A percentile compares a stretch with the other conserved stretches of the same genome.
Evolutionary conservation across 805 yeast genomes (phyloP).

Genomic region (Barnettozyma sucrosica): DNA sequence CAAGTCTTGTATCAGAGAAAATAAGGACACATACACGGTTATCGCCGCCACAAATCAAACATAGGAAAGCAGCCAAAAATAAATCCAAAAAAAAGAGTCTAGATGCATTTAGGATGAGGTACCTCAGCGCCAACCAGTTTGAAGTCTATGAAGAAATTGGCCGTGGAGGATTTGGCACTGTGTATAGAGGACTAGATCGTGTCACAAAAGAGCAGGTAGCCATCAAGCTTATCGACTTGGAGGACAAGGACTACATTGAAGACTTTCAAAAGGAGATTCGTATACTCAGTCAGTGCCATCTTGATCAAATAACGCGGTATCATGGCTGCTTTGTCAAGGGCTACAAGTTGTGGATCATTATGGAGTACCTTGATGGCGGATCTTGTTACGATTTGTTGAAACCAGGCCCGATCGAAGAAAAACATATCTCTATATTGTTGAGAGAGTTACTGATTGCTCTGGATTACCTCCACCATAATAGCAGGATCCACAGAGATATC

Average conservation of each 20-base stretch:
- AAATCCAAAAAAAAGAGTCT: too few species aligned
- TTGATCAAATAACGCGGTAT: conserved; percentile 82
- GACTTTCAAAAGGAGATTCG: conserved; percentile 91
- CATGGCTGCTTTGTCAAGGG: conserved; percentile 84
- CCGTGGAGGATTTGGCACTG: conserved; percentile 94
- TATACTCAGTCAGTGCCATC: conserved; percentile 72
- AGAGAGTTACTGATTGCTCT: conserved; percentile 76
- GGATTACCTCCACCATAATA: conserved; percentile 63
- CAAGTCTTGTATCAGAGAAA: too few species aligned
- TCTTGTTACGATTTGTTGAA: conserved; percentile 67
- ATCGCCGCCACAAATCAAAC: not conserved
- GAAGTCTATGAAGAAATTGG: conserved; percentile 79
- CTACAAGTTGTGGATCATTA: conserved; percentile 92
- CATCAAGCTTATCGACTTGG: conserved; percentile 85
- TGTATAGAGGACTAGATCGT: conserved; percentile 74
- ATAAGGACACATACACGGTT: not conserved
- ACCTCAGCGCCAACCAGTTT: conserved; percentile 28
- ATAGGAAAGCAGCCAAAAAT: not conserved
- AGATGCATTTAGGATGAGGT: conserved; percentile 16
- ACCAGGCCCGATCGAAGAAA: conserved; percentile 88
- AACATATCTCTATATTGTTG: conserved; percentile 67
- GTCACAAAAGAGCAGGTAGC: conserved; percentile 80
- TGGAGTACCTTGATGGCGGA: conserved; percentile 98
- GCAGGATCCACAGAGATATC: conserved; percentile 86
- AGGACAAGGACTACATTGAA: conserved; percentile 83